These are phyloP conservation scores for Diaporthe amygdali DNA, from an alignment of 2,329 filamentous ascomycete genomes.

Conservation along the genomic window DNA sequence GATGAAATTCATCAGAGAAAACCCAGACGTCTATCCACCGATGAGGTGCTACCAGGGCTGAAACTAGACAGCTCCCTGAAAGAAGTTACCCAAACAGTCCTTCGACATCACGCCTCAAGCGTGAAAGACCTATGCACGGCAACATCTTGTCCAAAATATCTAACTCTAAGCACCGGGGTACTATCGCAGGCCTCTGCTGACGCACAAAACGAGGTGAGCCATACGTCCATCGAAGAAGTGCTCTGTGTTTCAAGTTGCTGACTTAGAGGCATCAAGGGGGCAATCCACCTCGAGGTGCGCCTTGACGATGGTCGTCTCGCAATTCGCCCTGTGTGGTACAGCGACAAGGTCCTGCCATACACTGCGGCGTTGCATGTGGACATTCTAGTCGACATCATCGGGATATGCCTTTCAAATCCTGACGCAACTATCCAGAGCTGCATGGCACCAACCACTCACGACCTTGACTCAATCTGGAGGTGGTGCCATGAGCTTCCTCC, in stretches of 20 bases:
- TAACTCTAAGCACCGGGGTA: constrained; percentile 28
- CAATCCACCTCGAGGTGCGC: constrained; percentile 38
- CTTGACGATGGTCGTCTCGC: constrained; percentile 35
- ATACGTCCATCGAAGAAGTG: not conserved
- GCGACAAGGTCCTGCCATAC: constrained; percentile 45
- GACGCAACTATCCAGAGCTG: constrained; percentile 36
- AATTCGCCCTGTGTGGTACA: constrained; percentile 47
- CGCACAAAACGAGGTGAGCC: constrained; percentile 32
- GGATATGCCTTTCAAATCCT: constrained; percentile 37
- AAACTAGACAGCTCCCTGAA: constrained; percentile 33
- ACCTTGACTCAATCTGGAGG: constrained; percentile 45
- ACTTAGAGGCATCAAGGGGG: constrained; percentile 29
- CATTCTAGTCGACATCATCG: constrained; percentile 46
- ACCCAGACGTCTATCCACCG: constrained; percentile 33
- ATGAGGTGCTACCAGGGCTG: constrained; percentile 39
- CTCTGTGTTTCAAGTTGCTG: not conserved
- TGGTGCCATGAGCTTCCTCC: constrained; percentile 52
- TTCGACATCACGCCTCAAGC: constrained; percentile 29
- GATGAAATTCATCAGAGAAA: constrained; percentile 25
- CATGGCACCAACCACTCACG: constrained; percentile 36
- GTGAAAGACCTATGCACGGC: not conserved
- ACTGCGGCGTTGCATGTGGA: constrained; percentile 48
- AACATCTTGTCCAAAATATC: not conserved
- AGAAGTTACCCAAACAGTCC: constrained; percentile 34
- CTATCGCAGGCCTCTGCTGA: constrained; percentile 18